phyloP scores from a whole-genome alignment of 371 early-diverging fungal genomes.

The Mortierella sp. region DNA sequence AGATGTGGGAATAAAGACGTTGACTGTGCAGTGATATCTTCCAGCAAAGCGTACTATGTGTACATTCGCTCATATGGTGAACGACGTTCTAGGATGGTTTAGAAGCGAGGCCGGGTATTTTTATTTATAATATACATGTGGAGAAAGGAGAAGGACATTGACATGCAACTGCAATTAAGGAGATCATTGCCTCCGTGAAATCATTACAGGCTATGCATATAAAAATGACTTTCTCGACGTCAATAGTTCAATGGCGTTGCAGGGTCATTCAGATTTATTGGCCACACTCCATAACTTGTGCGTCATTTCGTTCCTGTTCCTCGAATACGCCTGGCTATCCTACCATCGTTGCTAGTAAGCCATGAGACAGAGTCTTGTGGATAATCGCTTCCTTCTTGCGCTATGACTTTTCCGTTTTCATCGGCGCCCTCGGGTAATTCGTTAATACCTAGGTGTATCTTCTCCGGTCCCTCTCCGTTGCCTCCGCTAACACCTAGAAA shows the following conservation, averaged over 20 bases:
- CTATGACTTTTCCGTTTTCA: background rate
- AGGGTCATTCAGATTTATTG: background rate
- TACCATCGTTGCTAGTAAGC: background rate
- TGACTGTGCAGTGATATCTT: slow-evolving; percentile 11
- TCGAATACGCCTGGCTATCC: background rate
- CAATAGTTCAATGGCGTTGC: background rate
- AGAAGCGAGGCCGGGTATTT: slow-evolving; percentile 3
- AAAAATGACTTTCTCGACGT: background rate
- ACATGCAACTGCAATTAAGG: background rate
- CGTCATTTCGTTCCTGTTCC: background rate
- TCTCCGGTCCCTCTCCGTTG: too few species aligned
- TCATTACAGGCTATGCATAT: background rate
- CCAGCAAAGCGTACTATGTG: background rate
- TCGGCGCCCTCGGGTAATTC: background rate
- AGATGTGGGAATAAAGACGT: background rate
- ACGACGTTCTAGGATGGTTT: slow-evolving; percentile 11
- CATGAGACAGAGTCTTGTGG: background rate
- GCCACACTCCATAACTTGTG: background rate
- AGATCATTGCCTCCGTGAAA: background rate
- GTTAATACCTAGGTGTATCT: background rate
- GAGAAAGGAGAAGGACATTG: background rate
- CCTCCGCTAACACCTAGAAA: background rate
- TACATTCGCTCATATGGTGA: background rate
- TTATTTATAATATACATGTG: background rate
- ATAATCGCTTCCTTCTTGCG: background rate